These are phyloP conservation scores for Coprinellus aureogranulatus DNA, from an alignment of 768 basidiomycete genomes.

Conservation along the genomic window DNA sequence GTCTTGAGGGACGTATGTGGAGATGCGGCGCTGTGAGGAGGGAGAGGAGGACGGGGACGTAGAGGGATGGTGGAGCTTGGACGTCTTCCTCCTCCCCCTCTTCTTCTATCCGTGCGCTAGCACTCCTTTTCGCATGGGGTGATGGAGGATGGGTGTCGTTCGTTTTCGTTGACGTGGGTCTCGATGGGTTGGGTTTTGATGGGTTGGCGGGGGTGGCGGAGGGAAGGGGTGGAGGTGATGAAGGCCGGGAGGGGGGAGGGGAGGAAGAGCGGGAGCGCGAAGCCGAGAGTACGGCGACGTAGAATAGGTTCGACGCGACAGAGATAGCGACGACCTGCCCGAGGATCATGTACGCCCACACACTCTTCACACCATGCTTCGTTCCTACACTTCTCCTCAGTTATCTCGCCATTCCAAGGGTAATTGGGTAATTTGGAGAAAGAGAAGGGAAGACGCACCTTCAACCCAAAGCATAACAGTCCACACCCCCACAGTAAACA, in stretches of 20 bases:
- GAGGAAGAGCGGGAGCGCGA: constrained; percentile 21
- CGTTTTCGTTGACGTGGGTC: neutral
- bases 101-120: no score
- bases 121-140: no score
- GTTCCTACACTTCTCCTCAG: constrained; percentile 23
- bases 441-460: constrained; percentile 34
- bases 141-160: constrained; percentile 22
- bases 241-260: constrained; percentile 23
- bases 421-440: neutral
- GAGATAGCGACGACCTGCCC: constrained; percentile 72
- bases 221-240: constrained; percentile 22
- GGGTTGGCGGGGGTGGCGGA: constrained; percentile 5
- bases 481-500: constrained; percentile 58
- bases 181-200: neutral
- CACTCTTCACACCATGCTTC: constrained; percentile 40
- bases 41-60: constrained; percentile 43
- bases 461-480: constrained; percentile 49
- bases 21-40: constrained; percentile 42
- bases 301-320: constrained; percentile 64
- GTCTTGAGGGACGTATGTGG: constrained; percentile 41
- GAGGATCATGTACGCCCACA: constrained; percentile 71
- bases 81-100: neutral
- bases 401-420: neutral
- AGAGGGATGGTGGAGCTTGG: constrained; percentile 27
- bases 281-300: constrained; percentile 39